Percentiles rank a stretch among this genome's conserved stretches.
Conservation (phyloP, 1,284 basidiomycete genomes). For the Microstroma glucosiphilum region DNA sequence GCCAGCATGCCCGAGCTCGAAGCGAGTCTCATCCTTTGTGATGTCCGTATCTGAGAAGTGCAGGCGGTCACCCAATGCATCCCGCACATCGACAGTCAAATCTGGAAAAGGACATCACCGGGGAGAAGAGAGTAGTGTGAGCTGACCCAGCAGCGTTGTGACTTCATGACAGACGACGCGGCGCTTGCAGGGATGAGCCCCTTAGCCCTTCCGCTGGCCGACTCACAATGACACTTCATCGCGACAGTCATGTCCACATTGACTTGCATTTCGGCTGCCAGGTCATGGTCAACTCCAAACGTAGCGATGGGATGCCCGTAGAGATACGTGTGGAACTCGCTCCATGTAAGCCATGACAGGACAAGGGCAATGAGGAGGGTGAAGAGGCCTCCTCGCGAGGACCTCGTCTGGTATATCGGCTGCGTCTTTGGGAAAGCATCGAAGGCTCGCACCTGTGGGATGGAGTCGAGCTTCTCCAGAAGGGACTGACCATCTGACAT, state of each 20-base stretch:
- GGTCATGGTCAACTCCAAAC: constrained; percentile 34
- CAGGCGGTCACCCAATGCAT: constrained; percentile 83
- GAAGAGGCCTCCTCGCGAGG: constrained; percentile 77
- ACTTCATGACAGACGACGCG: constrained; percentile 14
- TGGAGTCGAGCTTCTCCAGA: constrained; percentile 3
- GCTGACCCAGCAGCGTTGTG: not conserved
- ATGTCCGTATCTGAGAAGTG: constrained; percentile 72
- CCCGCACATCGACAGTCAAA: constrained; percentile 79
- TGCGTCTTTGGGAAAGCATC: constrained; percentile 56
- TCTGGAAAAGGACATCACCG: constrained; percentile 5
- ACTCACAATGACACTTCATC: constrained; percentile 39
- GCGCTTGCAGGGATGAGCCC: not conserved
- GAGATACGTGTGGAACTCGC: constrained; percentile 80
- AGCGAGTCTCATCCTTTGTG: constrained; percentile 67
- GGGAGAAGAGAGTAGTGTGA: not conserved
- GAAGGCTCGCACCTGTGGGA: constrained; percentile 18
- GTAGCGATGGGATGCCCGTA: constrained; percentile 69
- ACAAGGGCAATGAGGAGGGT: constrained; percentile 71
- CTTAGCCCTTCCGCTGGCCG: not conserved
- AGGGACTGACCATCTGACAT: not conserved
- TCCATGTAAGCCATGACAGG: constrained; percentile 69
- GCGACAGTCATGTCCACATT: constrained; percentile 48
- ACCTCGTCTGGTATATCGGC: constrained; percentile 76
- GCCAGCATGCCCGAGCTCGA: constrained; percentile 76
- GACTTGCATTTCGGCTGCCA: constrained; percentile 42